Evolutionary conservation across 768 basidiomycete species (phyloP).

Genomic region (Stropharia rugosoannulata): DNA sequence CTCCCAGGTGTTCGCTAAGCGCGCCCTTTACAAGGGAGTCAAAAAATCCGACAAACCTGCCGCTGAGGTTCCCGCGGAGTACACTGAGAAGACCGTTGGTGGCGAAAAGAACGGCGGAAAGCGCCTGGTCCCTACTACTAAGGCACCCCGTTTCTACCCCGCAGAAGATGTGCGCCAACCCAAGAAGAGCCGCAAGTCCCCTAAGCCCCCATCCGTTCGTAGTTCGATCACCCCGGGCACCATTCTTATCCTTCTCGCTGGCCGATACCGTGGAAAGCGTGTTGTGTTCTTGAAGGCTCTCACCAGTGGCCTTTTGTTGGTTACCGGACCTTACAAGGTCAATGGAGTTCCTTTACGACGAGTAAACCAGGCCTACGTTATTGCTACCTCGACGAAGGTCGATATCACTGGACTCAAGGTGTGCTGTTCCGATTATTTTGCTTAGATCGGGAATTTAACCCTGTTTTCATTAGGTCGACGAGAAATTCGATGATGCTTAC

Average conservation of each 20-base stretch:
- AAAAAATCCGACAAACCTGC: constrained; percentile 76
- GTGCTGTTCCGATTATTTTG: constrained; percentile 24
- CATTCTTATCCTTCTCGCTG: constrained; percentile 94
- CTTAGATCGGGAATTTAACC: not conserved
- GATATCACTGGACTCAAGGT: constrained; percentile 78
- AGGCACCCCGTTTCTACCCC: constrained; percentile 91
- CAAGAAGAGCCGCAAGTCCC: constrained; percentile 89
- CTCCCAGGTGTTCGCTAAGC: constrained; percentile 77
- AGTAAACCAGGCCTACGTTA: constrained; percentile 98
- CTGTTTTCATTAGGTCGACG: constrained; percentile 57
- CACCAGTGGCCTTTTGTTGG: constrained; percentile 86
- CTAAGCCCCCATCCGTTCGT: constrained; percentile 78
- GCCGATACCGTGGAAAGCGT: constrained; percentile 97
- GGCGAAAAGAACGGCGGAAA: constrained; percentile 90
- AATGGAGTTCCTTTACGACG: constrained; percentile 98
- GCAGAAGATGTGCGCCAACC: constrained; percentile 91
- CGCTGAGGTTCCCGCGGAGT: constrained; percentile 54
- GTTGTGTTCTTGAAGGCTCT: constrained; percentile 98
- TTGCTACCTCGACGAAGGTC: constrained; percentile 95
- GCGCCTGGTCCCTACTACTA: constrained; percentile 81
- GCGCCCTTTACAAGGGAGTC: constrained; percentile 81
- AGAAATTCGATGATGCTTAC: constrained; percentile 93
- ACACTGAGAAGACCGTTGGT: constrained; percentile 79
- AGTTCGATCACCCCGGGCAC: constrained; percentile 90
- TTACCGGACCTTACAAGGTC: constrained; percentile 96